Conservation (phyloP, 2,329 filamentous ascomycete genomes). For the Chlorencoelia australis region DNA sequence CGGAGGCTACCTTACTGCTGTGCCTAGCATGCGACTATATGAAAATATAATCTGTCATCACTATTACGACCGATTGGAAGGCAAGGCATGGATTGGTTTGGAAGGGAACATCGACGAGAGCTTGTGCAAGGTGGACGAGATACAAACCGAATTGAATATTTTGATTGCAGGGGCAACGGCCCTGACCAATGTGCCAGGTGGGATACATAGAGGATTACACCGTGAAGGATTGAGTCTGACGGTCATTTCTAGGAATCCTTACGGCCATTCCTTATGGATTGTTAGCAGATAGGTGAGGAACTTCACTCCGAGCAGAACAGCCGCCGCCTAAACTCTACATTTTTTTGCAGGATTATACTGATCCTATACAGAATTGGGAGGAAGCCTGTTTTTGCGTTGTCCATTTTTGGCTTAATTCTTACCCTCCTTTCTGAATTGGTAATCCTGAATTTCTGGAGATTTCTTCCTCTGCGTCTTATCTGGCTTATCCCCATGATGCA, state of each 20-base stretch:
- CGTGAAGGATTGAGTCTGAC: conserved; percentile 2
- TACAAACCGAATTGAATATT: conserved; percentile 30
- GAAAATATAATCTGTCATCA: conserved; percentile 34
- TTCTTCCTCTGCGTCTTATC: conserved; percentile 26
- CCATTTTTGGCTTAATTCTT: conserved; percentile 26
- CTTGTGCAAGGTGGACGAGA: conserved; percentile 29
- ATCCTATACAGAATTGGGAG: conserved; percentile 26
- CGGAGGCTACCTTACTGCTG: conserved; percentile 24
- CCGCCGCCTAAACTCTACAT: no score
- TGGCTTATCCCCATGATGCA: conserved; percentile 27
- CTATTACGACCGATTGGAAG: conserved; percentile 24
- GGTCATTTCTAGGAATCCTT: conserved; percentile 19
- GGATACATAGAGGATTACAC: conserved; percentile 1
- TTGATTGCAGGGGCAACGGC: conserved; percentile 26
- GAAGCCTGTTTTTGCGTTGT: conserved; percentile 27
- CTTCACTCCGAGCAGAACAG: no score
- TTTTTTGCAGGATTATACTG: conserved; percentile 7
- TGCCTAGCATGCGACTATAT: conserved; percentile 28
- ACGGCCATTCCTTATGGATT: conserved; percentile 31
- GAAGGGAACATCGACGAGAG: conserved; percentile 27
- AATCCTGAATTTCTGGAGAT: conserved; percentile 28
- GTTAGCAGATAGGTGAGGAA: conserved; percentile 28
- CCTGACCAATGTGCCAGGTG: conserved; percentile 26
- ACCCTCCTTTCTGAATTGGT: conserved; percentile 23
- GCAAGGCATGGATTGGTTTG: conserved; percentile 16